Percentiles rank a stretch among this genome's conserved stretches.
Conservation (phyloP, 495 filamentous ascomycete genomes). For the Aeminium ludgeri region DNA sequence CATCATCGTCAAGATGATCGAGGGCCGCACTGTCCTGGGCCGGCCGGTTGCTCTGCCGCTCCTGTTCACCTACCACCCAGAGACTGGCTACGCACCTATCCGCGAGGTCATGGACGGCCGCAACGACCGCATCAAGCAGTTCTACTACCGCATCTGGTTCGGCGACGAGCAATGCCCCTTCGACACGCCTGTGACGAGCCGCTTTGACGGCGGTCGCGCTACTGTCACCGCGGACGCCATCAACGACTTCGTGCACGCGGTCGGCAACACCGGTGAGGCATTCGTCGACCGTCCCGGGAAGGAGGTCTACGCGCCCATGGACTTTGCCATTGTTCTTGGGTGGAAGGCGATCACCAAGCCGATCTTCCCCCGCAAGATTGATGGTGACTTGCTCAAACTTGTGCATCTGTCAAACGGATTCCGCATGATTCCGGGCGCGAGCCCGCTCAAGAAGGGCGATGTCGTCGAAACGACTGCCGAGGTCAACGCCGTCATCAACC, state of each 20-base stretch:
- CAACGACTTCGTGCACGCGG: constrained; percentile 94
- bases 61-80: constrained; percentile 79
- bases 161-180: constrained; percentile 73
- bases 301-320: constrained; percentile 91
- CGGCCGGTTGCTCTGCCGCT: constrained; percentile 65
- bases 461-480: constrained; percentile 82
- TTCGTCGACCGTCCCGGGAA: constrained; percentile 95
- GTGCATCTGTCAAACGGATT: constrained; percentile 94
- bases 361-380: constrained; percentile 87
- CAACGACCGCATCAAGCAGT: constrained; percentile 93
- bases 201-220: constrained; percentile 73
- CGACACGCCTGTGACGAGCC: constrained; percentile 62
- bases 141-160: constrained; percentile 96
- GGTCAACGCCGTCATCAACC: constrained; percentile 94
- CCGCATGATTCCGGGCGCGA: constrained; percentile 92
- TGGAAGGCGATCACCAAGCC: constrained; percentile 99
- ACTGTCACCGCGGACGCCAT: constrained; percentile 81
- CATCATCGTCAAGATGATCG: constrained; percentile 72
- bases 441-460: constrained; percentile 88
- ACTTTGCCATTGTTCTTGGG: constrained; percentile 94
- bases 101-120: constrained; percentile 85
- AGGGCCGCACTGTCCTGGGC: constrained; percentile 69
- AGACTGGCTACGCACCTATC: constrained; percentile 87
- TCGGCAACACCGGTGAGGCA: constrained; percentile 95
- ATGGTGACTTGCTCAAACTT: constrained; percentile 85